Evolutionary conservation across 768 basidiomycete species (phyloP).

Genomic region (Russula brevipes): DNA sequence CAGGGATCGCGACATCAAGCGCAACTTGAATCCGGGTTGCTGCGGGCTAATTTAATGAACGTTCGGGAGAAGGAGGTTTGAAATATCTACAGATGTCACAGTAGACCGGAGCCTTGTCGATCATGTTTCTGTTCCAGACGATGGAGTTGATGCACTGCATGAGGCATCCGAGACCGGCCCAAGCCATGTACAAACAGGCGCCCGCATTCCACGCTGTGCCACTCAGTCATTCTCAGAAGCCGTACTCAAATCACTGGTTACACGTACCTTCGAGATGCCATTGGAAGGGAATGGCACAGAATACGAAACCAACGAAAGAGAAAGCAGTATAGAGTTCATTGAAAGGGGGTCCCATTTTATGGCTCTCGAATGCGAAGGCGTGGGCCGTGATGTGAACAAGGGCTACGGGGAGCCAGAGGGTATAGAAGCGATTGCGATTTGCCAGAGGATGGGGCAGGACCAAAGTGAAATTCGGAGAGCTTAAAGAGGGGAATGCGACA

Average conservation of each 20-base stretch:
- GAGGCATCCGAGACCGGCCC: conserved; percentile 56
- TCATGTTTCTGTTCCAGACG: conserved; percentile 56
- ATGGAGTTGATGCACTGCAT: conserved; percentile 60
- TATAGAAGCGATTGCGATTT: too few species aligned
- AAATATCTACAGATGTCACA: conserved; percentile 49
- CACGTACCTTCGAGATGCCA: conserved; percentile 48
- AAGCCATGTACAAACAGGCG: conserved; percentile 67
- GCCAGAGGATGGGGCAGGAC: too few species aligned
- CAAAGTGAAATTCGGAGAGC: too few species aligned
- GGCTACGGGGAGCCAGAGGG: too few species aligned
- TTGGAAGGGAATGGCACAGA: conserved; percentile 48
- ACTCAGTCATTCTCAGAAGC: background rate
- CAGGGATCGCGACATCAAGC: too few species aligned
- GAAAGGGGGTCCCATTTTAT: background rate
- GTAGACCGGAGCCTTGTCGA: conserved; percentile 32
- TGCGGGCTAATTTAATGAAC: too few species aligned
- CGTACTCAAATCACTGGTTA: too few species aligned
- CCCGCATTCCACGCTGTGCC: conserved; percentile 60
- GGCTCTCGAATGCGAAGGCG: too few species aligned
- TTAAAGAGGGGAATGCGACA: too few species aligned
- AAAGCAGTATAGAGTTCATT: conserved; percentile 31
- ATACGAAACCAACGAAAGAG: conserved; percentile 43
- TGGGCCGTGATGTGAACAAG: too few species aligned
- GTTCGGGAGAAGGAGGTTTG: background rate
- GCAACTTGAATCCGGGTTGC: too few species aligned